Evolutionary conservation across 2,329 filamentous ascomycete genomes (phyloP).

Genomic region (Escovopsis sp.): DNA sequence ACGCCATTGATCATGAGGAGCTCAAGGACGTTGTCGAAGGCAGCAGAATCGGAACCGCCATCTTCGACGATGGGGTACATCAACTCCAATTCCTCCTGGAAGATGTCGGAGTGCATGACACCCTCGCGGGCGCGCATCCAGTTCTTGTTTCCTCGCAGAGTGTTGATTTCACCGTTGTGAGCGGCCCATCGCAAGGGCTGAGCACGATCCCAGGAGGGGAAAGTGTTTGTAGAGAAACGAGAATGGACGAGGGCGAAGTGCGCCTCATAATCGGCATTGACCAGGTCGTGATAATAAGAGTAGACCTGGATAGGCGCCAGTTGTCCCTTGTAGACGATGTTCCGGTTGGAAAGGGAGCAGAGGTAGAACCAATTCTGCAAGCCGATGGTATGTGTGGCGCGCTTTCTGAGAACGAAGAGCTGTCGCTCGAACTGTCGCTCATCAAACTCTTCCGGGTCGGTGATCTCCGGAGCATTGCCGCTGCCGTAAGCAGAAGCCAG

Average conservation of each 20-base stretch:
- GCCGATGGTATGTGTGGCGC: constrained; percentile 84
- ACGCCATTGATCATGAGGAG: constrained; percentile 91
- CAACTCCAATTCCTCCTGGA: constrained; percentile 78
- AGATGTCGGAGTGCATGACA: constrained; percentile 82
- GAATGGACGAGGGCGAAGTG: constrained; percentile 96
- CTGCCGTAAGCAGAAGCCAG: constrained; percentile 71
- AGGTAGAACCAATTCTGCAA: constrained; percentile 98
- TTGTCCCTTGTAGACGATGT: constrained; percentile 98
- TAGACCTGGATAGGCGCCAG: constrained; percentile 90
- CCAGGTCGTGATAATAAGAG: constrained; percentile 93
- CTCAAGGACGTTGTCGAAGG: constrained; percentile 94
- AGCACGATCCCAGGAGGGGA: constrained; percentile 94
- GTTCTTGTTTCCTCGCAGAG: constrained; percentile 94
- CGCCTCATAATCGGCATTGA: constrained; percentile 92
- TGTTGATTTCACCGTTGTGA: constrained; percentile 98
- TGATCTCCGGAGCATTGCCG: constrained; percentile 62
- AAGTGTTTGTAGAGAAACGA: constrained; percentile 95
- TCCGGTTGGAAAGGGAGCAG: constrained; percentile 91
- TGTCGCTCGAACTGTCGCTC: constrained; percentile 80
- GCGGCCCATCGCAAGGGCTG: constrained; percentile 93
- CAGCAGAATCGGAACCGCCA: constrained; percentile 89
- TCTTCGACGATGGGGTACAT: constrained; percentile 94
- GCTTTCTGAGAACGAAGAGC: constrained; percentile 87
- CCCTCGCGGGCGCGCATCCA: constrained; percentile 98
- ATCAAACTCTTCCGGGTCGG: constrained; percentile 69